Evolutionary conservation across 2,329 filamentous ascomycete species (phyloP).

Genomic region (Teratosphaeria gauchensis): DNA sequence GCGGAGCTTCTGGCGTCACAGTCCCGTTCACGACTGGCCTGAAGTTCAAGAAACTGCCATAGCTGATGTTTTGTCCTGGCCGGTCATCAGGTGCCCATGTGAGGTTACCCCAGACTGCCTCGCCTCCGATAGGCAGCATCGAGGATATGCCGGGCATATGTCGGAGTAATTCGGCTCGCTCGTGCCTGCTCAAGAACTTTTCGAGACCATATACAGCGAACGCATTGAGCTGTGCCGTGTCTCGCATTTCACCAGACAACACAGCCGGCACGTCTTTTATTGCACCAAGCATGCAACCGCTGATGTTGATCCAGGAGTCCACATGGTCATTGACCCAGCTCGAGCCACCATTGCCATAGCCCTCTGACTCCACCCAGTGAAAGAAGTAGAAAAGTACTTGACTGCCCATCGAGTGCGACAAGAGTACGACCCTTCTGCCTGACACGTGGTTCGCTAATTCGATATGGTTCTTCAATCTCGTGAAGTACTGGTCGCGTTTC

Average conservation of each 20-base stretch:
- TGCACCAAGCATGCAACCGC: conserved; percentile 93
- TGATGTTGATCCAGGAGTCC: conserved; percentile 96
- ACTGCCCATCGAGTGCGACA: conserved; percentile 95
- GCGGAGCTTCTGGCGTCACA: conserved; percentile 34
- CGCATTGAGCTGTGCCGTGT: conserved; percentile 90
- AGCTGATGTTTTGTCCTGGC: conserved; percentile 62
- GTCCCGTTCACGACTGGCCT: conserved; percentile 47
- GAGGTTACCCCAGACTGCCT: conserved; percentile 87
- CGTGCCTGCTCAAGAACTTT: conserved; percentile 83
- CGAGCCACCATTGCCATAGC: conserved; percentile 68
- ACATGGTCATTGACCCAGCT: conserved; percentile 85
- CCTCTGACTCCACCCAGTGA: conserved; percentile 70
- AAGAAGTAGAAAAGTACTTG: conserved; percentile 85
- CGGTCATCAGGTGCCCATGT: conserved; percentile 82
- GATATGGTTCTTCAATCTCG: conserved; percentile 78
- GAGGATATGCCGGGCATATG: conserved; percentile 95
- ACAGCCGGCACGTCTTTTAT: conserved; percentile 84
- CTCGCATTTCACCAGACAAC: conserved; percentile 94
- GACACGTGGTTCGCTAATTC: conserved; percentile 69
- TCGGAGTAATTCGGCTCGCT: conserved; percentile 86
- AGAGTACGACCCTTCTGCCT: conserved; percentile 70
- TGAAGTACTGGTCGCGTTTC: conserved; percentile 86
- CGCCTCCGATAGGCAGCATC: conserved; percentile 91
- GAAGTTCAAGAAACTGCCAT: conserved; percentile 79
- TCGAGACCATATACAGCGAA: conserved; percentile 96